phyloP scores from a whole-genome alignment of 1,284 basidiomycete species.

The Ceratobasidium sp. region DNA sequence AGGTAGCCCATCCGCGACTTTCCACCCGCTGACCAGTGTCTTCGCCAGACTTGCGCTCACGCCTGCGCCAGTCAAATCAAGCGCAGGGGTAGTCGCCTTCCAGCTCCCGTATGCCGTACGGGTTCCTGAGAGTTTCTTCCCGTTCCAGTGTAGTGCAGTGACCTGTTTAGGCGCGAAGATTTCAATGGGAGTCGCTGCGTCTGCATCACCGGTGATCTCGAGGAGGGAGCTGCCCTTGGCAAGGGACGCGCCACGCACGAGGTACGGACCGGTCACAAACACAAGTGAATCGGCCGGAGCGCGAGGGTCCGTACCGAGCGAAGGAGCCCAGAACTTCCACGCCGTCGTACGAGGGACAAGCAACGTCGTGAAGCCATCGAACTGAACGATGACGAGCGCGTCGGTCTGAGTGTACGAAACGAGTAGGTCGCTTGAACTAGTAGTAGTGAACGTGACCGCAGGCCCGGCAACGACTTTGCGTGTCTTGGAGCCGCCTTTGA shows the following conservation, averaged over 20 bases:
- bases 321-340: constrained; percentile 43
- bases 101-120: constrained; percentile 40
- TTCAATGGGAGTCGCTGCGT: constrained; percentile 40
- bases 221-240: constrained; percentile 49
- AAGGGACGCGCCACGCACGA: constrained; percentile 47
- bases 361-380: constrained; percentile 30
- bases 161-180: constrained; percentile 47
- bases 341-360: constrained; percentile 45
- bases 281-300: constrained; percentile 45
- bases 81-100: constrained; percentile 23
- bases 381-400: constrained; percentile 20
- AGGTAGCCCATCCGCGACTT: constrained; percentile 42
- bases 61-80: constrained; percentile 13
- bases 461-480: constrained; percentile 19
- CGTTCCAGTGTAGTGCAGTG: constrained; percentile 50
- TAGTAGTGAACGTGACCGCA: constrained; percentile 14
- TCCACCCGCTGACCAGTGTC: constrained; percentile 30
- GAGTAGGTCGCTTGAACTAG: constrained; percentile 14
- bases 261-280: constrained; percentile 47
- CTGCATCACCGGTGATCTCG: constrained; percentile 45
- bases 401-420: constrained; percentile 35
- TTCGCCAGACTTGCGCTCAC: constrained; percentile 25
- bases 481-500: constrained; percentile 37
- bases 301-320: constrained; percentile 34
- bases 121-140: constrained; percentile 36